A percentile compares a stretch with the other conserved stretches of the same genome.
These are phyloP conservation scores for Blastocystis sp. DNA, from an alignment of 352 stramenopile genomes.

Conservation along the genomic window DNA sequence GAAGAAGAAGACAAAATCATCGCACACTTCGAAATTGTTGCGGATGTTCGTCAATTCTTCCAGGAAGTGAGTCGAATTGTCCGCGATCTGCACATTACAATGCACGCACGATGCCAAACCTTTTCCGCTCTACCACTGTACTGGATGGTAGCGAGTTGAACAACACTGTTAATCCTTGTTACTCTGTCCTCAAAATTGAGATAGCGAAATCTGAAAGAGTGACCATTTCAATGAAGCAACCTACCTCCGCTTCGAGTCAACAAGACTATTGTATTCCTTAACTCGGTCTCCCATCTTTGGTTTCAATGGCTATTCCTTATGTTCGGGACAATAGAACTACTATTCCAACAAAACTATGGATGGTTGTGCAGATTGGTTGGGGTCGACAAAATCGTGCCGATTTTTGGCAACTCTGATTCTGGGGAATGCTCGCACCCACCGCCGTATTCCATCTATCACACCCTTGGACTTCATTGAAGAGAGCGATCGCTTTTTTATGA, in stretches of 20 bases:
- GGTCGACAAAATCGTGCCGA: too few relatives aligned
- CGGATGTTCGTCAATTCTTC: conserved; percentile 51
- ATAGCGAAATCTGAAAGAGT: conserved; percentile 49
- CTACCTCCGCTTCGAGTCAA: conserved; percentile 40
- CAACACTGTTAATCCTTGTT: conserved; percentile 44
- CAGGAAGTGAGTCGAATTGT: conserved; percentile 62
- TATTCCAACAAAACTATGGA: background rate
- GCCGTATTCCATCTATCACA: too few relatives aligned
- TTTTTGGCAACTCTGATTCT: too few relatives aligned
- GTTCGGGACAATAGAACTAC: background rate
- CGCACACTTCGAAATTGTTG: conserved; percentile 63
- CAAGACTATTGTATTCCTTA: conserved; percentile 52
- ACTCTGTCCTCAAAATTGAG: conserved; percentile 65
- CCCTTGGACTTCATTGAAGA: too few relatives aligned
- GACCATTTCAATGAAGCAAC: background rate
- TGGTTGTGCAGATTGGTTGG: background rate
- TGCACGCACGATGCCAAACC: background rate
- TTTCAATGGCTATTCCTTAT: background rate
- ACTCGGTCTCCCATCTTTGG: conserved; percentile 58
- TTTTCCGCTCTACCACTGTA: conserved; percentile 58
- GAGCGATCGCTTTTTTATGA: too few relatives aligned
- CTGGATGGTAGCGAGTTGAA: conserved; percentile 48
- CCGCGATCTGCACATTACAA: conserved; percentile 44
- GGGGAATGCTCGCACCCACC: too few relatives aligned
- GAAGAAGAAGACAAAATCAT: conserved; percentile 69